Conservation (phyloP, 2,329 filamentous ascomycete species). For the Colletotrichum cordylinicola region DNA sequence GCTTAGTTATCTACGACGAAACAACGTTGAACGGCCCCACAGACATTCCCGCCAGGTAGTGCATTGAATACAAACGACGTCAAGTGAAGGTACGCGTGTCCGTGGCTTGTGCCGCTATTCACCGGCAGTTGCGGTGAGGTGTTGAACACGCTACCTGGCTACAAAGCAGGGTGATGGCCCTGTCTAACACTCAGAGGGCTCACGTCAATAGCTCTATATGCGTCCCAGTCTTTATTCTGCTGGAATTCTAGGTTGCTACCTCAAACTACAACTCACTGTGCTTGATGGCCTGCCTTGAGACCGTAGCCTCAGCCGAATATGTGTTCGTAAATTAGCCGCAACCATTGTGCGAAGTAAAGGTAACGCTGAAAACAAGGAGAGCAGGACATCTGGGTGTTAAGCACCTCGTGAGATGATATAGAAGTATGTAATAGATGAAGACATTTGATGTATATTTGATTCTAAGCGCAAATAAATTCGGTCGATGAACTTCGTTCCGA, state of each 20-base stretch:
- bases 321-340: neutral
- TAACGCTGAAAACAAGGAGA: neutral
- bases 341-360: neutral
- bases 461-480: neutral
- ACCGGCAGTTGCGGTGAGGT: neutral
- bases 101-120: too few species aligned
- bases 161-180: slow-evolving; percentile 35
- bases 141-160: slow-evolving; percentile 30
- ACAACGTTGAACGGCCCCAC: slow-evolving; percentile 23
- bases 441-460: neutral
- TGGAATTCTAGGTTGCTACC: slow-evolving; percentile 34
- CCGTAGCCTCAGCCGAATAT: neutral
- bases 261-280: slow-evolving; percentile 27
- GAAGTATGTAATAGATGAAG: neutral
- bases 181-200: slow-evolving; percentile 30
- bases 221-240: slow-evolving; percentile 34
- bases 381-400: neutral
- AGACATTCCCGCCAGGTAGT: slow-evolving; percentile 36
- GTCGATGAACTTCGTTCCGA: neutral
- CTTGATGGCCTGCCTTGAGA: neutral
- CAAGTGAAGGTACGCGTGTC: slow-evolving; percentile 32
- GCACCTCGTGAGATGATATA: neutral
- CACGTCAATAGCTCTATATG: slow-evolving; percentile 33
- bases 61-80: slow-evolving; percentile 34
- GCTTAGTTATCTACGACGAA: neutral